Evolutionary conservation across 352 stramenopile species (phyloP), one percentile per base, ranked within the genome.

Genomic region (Phytophthora megakarya): DNA sequence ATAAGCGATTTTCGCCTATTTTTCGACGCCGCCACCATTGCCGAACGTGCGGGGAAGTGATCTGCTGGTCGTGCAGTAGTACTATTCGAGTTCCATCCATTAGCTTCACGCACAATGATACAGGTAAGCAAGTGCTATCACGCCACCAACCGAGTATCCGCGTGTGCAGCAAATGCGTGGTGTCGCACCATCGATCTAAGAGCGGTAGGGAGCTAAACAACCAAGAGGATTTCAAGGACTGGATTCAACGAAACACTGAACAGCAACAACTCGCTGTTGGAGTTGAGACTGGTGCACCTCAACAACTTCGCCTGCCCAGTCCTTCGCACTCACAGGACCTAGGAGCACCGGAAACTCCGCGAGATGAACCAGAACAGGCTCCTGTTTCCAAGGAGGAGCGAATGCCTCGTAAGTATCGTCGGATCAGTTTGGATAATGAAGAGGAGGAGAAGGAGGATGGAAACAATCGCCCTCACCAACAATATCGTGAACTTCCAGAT

Each of bases 11-110:
- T 65, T 92, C 84, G 15, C 72, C 87, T 5, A 88, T 96, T 50
- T 93, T 96, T 45, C 85, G 87, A 28, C 84, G 87, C 1, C 83
- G 84, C n/a, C 88, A 96, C 54, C 88, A 96, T 56, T 96, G 88
- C 62, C 86, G 88, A 39, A 92, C 83, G 26, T 96, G 88, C 44
- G 88, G 88, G 7, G 85, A 93, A 74, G 81, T 96, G 33, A 94
- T 96, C 50, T 96, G 88, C 65, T 93, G 84, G 80, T 81, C 91
- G 19, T 96, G 87, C 61, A 94, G 85, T 57, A 89, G 80, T 50
- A 93, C 86, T 46, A 91, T 96, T 22, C 82, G 82, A 16, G 87
- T 93, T 18, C 81, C 87, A 23, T 91, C 85, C 10, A 91, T 92
- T 65, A 94, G 84, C 62, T 94, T 94, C 47, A 87, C 85, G 32